These are phyloP conservation scores for Croton setiger DNA, from an alignment of 441 rosid genomes.

Conservation along the genomic window DNA sequence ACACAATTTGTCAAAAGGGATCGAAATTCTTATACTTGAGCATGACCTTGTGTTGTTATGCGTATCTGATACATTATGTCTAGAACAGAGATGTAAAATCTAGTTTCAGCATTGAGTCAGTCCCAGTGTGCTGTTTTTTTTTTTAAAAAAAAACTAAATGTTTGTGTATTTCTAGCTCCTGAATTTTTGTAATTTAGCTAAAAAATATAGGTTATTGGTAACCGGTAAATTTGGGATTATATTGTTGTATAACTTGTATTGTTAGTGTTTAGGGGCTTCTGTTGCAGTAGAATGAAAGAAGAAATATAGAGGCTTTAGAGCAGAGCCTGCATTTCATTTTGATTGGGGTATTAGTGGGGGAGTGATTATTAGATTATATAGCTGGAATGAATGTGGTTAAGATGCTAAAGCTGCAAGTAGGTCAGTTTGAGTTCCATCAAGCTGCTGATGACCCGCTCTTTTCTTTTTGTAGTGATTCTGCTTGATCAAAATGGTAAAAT, in stretches of 20 bases:
- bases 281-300: background rate
- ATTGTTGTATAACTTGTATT: background rate
- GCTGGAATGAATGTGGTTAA: slow-evolving; percentile 21
- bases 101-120: background rate
- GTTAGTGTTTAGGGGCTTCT: slow-evolving; percentile 12
- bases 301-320: slow-evolving; percentile 15
- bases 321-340: slow-evolving; percentile 7
- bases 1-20: background rate
- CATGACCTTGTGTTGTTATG: background rate
- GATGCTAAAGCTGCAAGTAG: slow-evolving; percentile 13
- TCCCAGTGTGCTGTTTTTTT: background rate
- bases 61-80: background rate
- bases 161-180: slow-evolving; percentile 1
- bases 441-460: slow-evolving; percentile 9
- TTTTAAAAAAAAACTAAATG: background rate
- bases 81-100: background rate
- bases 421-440: slow-evolving; percentile 19
- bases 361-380: slow-evolving; percentile 3
- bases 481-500: slow-evolving; percentile 30
- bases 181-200: background rate
- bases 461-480: slow-evolving; percentile 24
- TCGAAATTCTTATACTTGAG: background rate
- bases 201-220: slow-evolving; percentile 7
- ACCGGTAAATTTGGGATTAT: background rate
- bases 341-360: slow-evolving; percentile 6